Base-by-base conservation (phyloP, 495 filamentous ascomycete species). In the Penicillium diatomitis region DNA sequence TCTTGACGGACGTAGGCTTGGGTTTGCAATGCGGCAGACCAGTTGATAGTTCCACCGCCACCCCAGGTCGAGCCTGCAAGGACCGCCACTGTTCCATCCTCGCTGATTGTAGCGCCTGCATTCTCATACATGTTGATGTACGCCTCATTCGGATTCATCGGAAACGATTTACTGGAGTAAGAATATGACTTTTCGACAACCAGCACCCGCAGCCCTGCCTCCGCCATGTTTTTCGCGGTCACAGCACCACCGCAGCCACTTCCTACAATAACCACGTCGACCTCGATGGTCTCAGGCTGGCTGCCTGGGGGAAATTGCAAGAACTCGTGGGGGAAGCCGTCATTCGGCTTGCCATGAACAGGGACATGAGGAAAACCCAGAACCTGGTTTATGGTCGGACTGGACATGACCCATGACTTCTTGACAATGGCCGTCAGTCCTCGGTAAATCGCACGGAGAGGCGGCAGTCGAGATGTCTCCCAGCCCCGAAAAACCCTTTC, bases 171-270 rank as follows among this genome's bases (percentile, higher is more conserved):
- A 2, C 84, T 72, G 0, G 82, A 68, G 63, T 86, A 92, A 44
- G 89, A 79, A 54, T 86, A 83, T 2, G 78, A 76, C 58, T 91
- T 92, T 40, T 96, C 90, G 4, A 91, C 81, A 0, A 96, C 88
- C 3, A 95, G 61, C 20, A 95, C 88, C 6, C 68, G 69, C 43
- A 84, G 65, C n/a, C 81, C 86, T 3, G 79, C 84, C 56, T 88
- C 82, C 8, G 89, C 82, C 4, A 96, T 68, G 29, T 84, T 84
- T 66, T 89, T 89, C 8, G 90, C 89, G 31, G 76, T 78, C 0
- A 95, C 89, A 0, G 74, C 86, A n/a, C 86, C 89, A 43, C 90
- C 90, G 56, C 86, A 91, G 11, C 90, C 90, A 44, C 85, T 90
- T 2, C 90, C 90, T 5, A 96, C 76, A 50, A 96, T 80, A 10